These are phyloP conservation scores for Haplosporangium sp. DNA, from an alignment of 371 early-diverging fungal species.

Conservation along the genomic window DNA sequence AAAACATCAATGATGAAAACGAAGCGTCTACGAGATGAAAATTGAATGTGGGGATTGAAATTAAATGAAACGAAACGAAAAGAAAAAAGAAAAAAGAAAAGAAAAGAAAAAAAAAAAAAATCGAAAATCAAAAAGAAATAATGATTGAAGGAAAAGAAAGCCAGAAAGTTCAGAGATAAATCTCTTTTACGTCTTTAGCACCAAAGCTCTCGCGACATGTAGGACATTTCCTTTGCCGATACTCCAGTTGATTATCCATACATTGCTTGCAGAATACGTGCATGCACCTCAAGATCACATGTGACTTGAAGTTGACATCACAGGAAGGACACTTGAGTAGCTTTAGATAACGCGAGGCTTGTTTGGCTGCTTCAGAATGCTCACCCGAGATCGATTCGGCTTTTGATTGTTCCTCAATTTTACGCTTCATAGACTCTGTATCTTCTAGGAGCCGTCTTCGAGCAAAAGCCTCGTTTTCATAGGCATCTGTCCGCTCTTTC, in stretches of 20 bases:
- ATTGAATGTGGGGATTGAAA: too few species aligned
- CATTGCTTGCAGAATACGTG: conserved; percentile 98
- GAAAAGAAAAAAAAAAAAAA: background rate
- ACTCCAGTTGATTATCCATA: conserved; percentile 89
- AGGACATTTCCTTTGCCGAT: conserved; percentile 98
- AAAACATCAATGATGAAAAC: background rate
- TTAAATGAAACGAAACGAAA: background rate
- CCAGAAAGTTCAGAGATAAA: conserved; percentile 79
- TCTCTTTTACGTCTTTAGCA: conserved; percentile 88
- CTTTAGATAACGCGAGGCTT: conserved; percentile 63
- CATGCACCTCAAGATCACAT: conserved; percentile 91
- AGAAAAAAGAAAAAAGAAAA: background rate
- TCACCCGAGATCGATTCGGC: conserved; percentile 23
- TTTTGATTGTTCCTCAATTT: conserved; percentile 62
- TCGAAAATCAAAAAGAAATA: background rate
- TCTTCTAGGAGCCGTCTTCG: conserved; percentile 67
- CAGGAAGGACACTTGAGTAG: conserved; percentile 93
- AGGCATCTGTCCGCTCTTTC: conserved; percentile 65
- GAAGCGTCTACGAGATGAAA: background rate
- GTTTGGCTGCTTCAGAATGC: conserved; percentile 60
- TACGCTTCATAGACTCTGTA: conserved; percentile 66
- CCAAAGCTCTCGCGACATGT: conserved; percentile 95
- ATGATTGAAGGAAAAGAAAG: background rate
- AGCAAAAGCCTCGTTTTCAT: conserved; percentile 70
- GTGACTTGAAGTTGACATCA: conserved; percentile 85